These are phyloP conservation scores for Neurospora hispaniola DNA, from an alignment of 495 filamentous ascomycete genomes.

Conservation along the genomic window DNA sequence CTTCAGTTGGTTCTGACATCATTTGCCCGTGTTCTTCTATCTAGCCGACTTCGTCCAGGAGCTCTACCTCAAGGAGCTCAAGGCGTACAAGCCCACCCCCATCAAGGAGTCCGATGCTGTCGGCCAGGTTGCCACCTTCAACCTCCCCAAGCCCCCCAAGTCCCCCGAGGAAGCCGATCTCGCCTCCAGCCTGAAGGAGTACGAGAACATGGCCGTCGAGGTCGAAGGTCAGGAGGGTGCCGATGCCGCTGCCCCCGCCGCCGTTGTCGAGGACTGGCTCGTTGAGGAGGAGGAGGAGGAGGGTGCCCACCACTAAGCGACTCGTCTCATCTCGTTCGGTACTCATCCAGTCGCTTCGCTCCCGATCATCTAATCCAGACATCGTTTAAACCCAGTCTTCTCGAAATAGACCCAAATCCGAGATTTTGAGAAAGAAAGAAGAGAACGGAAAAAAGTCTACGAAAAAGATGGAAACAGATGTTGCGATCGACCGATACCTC, in stretches of 20 bases:
- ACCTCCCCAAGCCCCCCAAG: conserved; percentile 60
- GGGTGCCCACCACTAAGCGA: conserved; percentile 11
- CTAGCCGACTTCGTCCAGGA: conserved; percentile 92
- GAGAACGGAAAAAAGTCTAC: neutral
- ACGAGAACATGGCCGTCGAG: conserved; percentile 87
- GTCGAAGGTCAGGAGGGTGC: conserved; percentile 70
- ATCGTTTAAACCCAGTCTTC: neutral
- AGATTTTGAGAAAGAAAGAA: neutral
- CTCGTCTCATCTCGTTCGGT: neutral
- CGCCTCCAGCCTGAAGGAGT: conserved; percentile 78
- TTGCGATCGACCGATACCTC: neutral
- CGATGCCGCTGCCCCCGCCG: conserved; percentile 21
- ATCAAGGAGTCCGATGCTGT: conserved; percentile 80
- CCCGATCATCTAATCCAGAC: neutral
- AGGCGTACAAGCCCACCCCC: conserved; percentile 76
- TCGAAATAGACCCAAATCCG: neutral
- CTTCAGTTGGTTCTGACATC: neutral
- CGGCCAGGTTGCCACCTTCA: conserved; percentile 85
- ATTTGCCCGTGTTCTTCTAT: conserved; percentile 9
- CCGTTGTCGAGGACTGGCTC: conserved; percentile 39
- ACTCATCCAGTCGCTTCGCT: neutral
- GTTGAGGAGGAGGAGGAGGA: conserved; percentile 40
- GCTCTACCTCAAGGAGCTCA: conserved; percentile 90
- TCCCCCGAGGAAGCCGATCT: conserved; percentile 90
- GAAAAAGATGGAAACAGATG: neutral